Base-by-base conservation (phyloP, 345 rosid species). In the Limnanthes douglasii region DNA sequence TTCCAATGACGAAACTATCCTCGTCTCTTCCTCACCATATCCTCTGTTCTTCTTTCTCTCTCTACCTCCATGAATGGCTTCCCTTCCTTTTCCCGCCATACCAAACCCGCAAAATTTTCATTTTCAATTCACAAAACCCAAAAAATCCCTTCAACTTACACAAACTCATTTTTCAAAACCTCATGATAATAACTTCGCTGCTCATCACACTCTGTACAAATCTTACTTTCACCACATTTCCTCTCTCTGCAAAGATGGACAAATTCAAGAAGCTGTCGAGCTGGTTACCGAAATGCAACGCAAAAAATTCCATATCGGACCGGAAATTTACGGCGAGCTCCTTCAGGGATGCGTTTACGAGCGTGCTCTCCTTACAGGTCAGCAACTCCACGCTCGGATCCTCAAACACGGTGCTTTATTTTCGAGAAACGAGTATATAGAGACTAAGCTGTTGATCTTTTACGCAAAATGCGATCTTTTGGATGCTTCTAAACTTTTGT, bases 361-460 rank as follows among this genome's bases (percentile, higher is more conserved):
- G 56, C 61, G 80, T 37, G 83, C 61, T 41, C 48, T 66, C 0
- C 11, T 4, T 17, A 58, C 70, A 6, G 90, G 96, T 17, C 67
- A 48, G 60, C 86, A 80, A 54, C 66, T 86, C 38, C 96, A 86
- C 54, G 80, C 86, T 46, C 62, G 66, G 27, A 59, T 85, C 43
- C 50, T 69, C 29, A 85, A 74, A 63, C 55, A 51, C 2, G 86
- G 96, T 33, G 68, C 53, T 33, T 59, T 51, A 9, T 67, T 62
- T 49, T 54, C 82, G 0, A 56, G 43, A 12, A 72, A 73, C 21
- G 80, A 76, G 65, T 76, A 64, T 41, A 52, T 73, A 10, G 83
- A 65, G 48, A 71, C 96, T 1, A 85, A 80, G 41, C 21, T 80
- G 15, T 46, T 85, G n/a, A 57, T 72, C 28, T 73, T 76, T 39